Percentiles rank a stretch among this genome's conserved stretches.
phyloP scores from a whole-genome alignment of 2,329 filamentous ascomycete species.

The Macrophomina pseudophaseolina region DNA sequence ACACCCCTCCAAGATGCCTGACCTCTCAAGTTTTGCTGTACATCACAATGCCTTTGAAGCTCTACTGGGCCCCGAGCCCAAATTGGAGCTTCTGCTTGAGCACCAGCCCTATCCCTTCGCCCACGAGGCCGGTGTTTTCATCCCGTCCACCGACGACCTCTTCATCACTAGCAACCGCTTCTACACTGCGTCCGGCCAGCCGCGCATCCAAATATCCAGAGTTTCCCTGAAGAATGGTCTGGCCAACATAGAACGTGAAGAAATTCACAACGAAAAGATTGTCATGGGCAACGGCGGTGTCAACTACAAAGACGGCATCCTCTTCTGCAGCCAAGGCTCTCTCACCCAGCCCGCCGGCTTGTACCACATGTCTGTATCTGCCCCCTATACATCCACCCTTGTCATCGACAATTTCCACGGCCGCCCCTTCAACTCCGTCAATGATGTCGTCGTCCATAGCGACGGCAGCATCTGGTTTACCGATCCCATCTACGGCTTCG shows the following conservation, averaged over 20 bases:
- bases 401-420: conserved; percentile 52
- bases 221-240: not conserved
- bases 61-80: conserved; percentile 3
- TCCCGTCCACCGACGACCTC: conserved; percentile 38
- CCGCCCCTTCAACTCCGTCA: conserved; percentile 48
- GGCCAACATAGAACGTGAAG: conserved; percentile 2
- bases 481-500: conserved; percentile 42
- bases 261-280: conserved; percentile 5
- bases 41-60: conserved; percentile 1
- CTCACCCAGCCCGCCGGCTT: conserved; percentile 37
- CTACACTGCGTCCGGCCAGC: conserved; percentile 30
- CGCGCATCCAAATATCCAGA: conserved; percentile 32
- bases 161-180: conserved; percentile 48
- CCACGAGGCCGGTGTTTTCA: conserved; percentile 54
- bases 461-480: conserved; percentile 55
- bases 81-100: conserved; percentile 38
- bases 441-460: conserved; percentile 47
- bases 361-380: conserved; percentile 37
- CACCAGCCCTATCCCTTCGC: conserved; percentile 47
- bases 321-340: conserved; percentile 44
- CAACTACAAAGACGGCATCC: conserved; percentile 37
- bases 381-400: conserved; percentile 31
- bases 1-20: not conserved
- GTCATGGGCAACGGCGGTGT: conserved; percentile 37
- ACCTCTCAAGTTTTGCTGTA: not conserved